Conservation (phyloP, 1,139 yeast species). For the Yamadazyma conglobata region DNA sequence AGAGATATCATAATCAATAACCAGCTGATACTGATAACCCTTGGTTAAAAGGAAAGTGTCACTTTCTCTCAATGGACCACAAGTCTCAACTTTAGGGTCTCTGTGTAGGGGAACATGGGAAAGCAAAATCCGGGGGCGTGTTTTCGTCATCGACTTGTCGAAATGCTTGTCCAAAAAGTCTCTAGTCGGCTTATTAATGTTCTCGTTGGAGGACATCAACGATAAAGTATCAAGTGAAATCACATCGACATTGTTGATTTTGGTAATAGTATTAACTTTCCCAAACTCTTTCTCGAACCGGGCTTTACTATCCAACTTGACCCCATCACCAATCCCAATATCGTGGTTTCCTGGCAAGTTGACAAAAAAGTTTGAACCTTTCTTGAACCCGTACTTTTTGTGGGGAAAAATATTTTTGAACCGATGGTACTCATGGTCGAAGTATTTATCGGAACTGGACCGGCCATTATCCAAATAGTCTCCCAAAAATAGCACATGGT, state of each 20-base stretch:
- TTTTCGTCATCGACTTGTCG: constrained; percentile 10
- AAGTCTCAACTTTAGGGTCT: constrained; percentile 24
- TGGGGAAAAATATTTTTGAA: constrained; percentile 37
- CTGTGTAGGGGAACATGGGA: constrained; percentile 51
- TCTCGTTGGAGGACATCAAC: constrained; percentile 29
- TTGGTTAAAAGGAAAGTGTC: constrained; percentile 21
- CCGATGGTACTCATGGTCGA: constrained; percentile 31
- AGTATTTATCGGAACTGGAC: constrained; percentile 38
- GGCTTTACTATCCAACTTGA: constrained; percentile 31
- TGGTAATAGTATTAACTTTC: constrained; percentile 27
- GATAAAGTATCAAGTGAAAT: constrained; percentile 45
- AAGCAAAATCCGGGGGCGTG: constrained; percentile 36
- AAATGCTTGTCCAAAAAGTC: constrained; percentile 26
- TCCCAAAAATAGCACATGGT: constrained; percentile 48
- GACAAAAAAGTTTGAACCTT: constrained; percentile 25
- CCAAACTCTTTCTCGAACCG: constrained; percentile 44
- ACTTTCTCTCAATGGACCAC: constrained; percentile 48
- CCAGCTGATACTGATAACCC: constrained; percentile 54
- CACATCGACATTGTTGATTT: constrained; percentile 41
- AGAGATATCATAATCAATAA: constrained; percentile 28
- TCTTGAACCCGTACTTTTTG: constrained; percentile 17
- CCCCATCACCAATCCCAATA: constrained; percentile 52
- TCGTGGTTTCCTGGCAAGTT: constrained; percentile 57
- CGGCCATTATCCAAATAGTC: constrained; percentile 56
- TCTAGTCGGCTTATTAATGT: constrained; percentile 26